phyloP scores from a whole-genome alignment of 1,284 basidiomycete genomes.

The Rhodofomes roseus region DNA sequence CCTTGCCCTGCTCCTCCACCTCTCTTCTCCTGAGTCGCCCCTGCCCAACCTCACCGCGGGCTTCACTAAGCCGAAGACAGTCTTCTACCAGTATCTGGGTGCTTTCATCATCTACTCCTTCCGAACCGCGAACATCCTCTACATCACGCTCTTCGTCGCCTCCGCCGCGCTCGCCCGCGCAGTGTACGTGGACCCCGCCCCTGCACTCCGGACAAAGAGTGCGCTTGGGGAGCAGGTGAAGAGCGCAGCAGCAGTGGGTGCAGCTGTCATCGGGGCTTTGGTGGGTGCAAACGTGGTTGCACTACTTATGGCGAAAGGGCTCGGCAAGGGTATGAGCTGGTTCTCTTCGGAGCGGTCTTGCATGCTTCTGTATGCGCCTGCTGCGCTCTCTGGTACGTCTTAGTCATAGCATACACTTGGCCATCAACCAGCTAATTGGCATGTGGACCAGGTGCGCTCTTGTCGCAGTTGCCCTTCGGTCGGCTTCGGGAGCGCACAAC shows the following conservation, averaged over 20 bases:
- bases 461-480: slow-evolving; percentile 52
- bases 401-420: too few species aligned
- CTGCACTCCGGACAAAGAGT: slow-evolving; percentile 33
- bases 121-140: slow-evolving; percentile 67
- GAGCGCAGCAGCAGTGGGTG: slow-evolving; percentile 40
- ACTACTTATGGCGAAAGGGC: slow-evolving; percentile 57
- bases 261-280: slow-evolving; percentile 56
- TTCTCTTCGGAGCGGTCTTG: slow-evolving; percentile 74
- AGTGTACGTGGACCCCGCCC: slow-evolving; percentile 30
- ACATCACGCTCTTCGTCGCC: slow-evolving; percentile 47
- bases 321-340: slow-evolving; percentile 78
- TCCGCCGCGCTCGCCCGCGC: slow-evolving; percentile 44
- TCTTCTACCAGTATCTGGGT: slow-evolving; percentile 78
- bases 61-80: slow-evolving; percentile 57
- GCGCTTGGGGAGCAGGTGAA: slow-evolving; percentile 37
- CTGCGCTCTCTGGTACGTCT: slow-evolving; percentile 63
- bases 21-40: slow-evolving; percentile 69
- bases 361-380: slow-evolving; percentile 76
- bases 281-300: slow-evolving; percentile 74
- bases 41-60: slow-evolving; percentile 57
- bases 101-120: slow-evolving; percentile 74
- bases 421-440: too few species aligned
- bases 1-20: slow-evolving; percentile 76
- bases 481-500: slow-evolving; percentile 57
- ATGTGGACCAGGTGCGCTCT: slow-evolving; percentile 56